Evolutionary conservation across 2,329 filamentous ascomycete species (phyloP), one percentile per base, ranked within the genome.

Genomic region (Aspergillus versicolor): DNA sequence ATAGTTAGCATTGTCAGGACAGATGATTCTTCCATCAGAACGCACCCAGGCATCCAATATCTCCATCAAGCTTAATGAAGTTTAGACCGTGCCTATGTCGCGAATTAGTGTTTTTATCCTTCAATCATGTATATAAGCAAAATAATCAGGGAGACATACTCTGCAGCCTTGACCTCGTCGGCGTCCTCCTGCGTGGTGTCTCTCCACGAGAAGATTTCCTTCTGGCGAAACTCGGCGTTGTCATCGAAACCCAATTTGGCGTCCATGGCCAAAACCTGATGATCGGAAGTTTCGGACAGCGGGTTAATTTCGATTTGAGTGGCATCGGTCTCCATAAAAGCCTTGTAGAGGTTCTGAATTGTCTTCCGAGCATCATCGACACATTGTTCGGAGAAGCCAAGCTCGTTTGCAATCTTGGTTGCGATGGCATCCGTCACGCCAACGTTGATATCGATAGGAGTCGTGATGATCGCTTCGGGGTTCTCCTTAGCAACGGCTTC

Each of bases 291-390:
- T 85, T 99, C 94, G 54, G 92, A 96, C 48, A 99, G 87, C 62
- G 94, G 94, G 85, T 99, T 99, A 83, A 99, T 99, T 82, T 99
- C 94, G 73, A 99, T 97, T 82, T 99, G 94, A 61, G 94, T 99
- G 58, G 93, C 91, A 79, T 99, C 94, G 82, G 91, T 95, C 83
- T 99, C 94, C 82, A 89, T 87, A 85, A 99, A 99, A 79, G 97
- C 90, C 82, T 91, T 89, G 88, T 99, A 99, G 64, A 99, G 88
- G 82, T 97, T 97, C 85, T 99, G 90, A 80, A 99, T 96, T 65
- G 92, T 96, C 74, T 91, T 87, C 82, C 91, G 95, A 74, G 92
- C 94, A 61, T 96, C 91, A 77, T 95, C 90, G 74, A 99, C 84
- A 83, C 93, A 97, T 82, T 96, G 92, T 81, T 96, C 90, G 72